A percentile compares a stretch with the other conserved stretches of the same genome.
Evolutionary conservation across 2,329 filamentous ascomycete species (phyloP).

Genomic region (Diaporthe sp.): DNA sequence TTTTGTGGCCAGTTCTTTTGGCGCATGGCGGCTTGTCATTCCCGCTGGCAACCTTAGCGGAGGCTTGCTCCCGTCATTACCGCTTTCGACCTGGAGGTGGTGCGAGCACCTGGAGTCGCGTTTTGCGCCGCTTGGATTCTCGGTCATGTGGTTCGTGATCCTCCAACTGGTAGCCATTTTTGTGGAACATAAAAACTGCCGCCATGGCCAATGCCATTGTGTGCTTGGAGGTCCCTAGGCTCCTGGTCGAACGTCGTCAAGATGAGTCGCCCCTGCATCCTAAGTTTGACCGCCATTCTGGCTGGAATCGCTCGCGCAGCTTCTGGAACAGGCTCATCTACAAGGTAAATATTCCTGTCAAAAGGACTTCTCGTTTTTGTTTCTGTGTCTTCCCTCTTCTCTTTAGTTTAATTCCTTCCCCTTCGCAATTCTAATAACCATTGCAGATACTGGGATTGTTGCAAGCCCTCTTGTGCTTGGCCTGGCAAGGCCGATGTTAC

Average conservation of each 20-base stretch:
- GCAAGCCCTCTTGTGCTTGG: constrained; percentile 78
- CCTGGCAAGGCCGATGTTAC: constrained; percentile 66
- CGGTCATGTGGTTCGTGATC: constrained; percentile 13
- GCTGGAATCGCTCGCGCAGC: neutral
- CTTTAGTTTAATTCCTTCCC: no score
- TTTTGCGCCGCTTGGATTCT: neutral
- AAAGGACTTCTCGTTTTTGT: rapidly evolving
- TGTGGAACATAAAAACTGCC: neutral
- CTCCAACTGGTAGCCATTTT: neutral
- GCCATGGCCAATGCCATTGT: neutral
- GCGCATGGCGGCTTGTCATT: constrained; percentile 14
- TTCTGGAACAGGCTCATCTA: constrained; percentile 6
- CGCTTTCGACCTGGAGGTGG: constrained; percentile 10
- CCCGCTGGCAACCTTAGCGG: constrained; percentile 10
- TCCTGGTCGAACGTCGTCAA: neutral
- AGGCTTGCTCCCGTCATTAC: constrained; percentile 15
- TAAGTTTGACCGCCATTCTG: neutral
- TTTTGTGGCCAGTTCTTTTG: constrained; percentile 5
- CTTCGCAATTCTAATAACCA: neutral
- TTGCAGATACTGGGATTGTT: constrained; percentile 73
- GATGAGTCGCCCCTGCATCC: neutral
- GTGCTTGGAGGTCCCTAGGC: neutral
- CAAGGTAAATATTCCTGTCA: neutral
- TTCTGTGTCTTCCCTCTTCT: no score
- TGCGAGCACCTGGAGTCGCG: neutral